Evolutionary conservation across 805 yeast species (phyloP), one percentile per base, ranked within the genome.

Genomic region (Sugiyamaella lignohabitans): DNA sequence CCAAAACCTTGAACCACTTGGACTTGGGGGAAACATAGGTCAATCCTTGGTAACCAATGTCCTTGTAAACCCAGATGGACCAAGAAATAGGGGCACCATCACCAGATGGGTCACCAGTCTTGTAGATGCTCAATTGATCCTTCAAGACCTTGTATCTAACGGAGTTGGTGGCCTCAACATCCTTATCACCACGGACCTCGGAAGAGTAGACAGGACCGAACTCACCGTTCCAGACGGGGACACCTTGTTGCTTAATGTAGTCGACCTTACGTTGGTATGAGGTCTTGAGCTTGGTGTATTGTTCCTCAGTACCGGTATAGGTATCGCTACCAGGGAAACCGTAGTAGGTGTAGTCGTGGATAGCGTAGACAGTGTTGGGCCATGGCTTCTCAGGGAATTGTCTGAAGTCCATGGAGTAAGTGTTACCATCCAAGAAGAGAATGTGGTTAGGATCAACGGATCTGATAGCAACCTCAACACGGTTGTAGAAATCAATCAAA

Each of bases 141-240:
- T 65, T 66, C 55, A 74, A 65, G 29, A 73, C 68, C 27, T 65
- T 52, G 57, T 71, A 72, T 38, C 78, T 64, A 11, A 65, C 59
- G 16, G 48, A 52, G 55, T 74, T 74, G 43, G 63, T 68, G 16
- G 53, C 54, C 4, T 63, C 73, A 3, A 65, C 62, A 47, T 70
- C 62, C 2, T 49, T 45, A 52, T 72, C 75, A 19, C 76, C 76
- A 46, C 77, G 62, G 14, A 40, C 49, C 18, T 47, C 43, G 11
- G 73, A 63, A 19, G 74, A 70, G 54, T 72, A 71, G 38, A 74
- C 75, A 5, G 78, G 76, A 32, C 79, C 76, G 55, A 73, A 72
- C 58, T 74, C 75, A 32, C 78, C 78, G 57, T 72, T 72, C 79
- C 79, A 74, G 22, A 74, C 76, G 2, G 79, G 77, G 6, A 72